Percentiles rank a stretch among this genome's conserved stretches.
Conservation (phyloP, 768 basidiomycete species). For the Piloderma croceum region DNA sequence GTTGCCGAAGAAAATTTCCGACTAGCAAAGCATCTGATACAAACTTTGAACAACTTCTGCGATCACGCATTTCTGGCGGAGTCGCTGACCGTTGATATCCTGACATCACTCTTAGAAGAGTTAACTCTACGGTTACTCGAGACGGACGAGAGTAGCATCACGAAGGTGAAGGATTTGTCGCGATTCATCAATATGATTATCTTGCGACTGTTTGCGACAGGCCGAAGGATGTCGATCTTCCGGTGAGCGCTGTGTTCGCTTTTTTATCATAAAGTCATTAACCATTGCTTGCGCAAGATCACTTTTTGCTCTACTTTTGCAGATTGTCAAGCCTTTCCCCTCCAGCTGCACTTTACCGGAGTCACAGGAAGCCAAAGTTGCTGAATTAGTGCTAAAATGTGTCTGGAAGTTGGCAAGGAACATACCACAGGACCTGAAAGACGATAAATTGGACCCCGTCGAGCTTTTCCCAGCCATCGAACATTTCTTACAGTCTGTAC, state of each 20-base stretch:
- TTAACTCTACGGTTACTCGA: slow-evolving; percentile 86
- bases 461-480: slow-evolving; percentile 91
- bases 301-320: slow-evolving; percentile 75
- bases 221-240: slow-evolving; percentile 85
- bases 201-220: slow-evolving; percentile 86
- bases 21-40: slow-evolving; percentile 94
- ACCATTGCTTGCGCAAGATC: slow-evolving; percentile 39
- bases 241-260: slow-evolving; percentile 45
- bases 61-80: slow-evolving; percentile 86
- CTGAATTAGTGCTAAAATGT: slow-evolving; percentile 91
- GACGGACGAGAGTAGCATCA: slow-evolving; percentile 81
- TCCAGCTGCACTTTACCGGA: slow-evolving; percentile 63
- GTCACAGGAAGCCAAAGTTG: slow-evolving; percentile 81
- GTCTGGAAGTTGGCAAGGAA: slow-evolving; percentile 97
- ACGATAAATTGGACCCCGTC: slow-evolving; percentile 74
- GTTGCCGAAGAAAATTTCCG: slow-evolving; percentile 78
- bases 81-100: slow-evolving; percentile 76
- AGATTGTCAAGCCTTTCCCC: slow-evolving; percentile 82
- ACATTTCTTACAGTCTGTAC: slow-evolving; percentile 86
- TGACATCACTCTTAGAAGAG: slow-evolving; percentile 87
- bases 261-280: slow-evolving; percentile 2
- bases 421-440: slow-evolving; percentile 85
- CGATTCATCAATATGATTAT: slow-evolving; percentile 99
- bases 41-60: slow-evolving; percentile 92
- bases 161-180: slow-evolving; percentile 87